Evolutionary conservation across 768 basidiomycete species (phyloP).

Genomic region (Suillus ampliporus): DNA sequence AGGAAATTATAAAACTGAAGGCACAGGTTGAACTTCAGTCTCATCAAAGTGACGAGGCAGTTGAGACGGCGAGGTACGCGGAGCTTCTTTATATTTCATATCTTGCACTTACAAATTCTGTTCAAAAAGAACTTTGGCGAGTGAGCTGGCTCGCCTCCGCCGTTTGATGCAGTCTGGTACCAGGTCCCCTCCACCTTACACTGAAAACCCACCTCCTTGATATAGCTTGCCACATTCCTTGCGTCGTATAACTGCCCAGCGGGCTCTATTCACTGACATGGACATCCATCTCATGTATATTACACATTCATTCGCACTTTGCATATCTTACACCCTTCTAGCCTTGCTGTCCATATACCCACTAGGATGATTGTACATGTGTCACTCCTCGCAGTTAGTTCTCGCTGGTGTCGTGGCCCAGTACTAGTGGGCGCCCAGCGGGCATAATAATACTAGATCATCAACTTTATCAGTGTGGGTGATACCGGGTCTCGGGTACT

Average conservation of each 20-base stretch:
- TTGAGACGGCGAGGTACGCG: conserved; percentile 66
- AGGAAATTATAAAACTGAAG: conserved; percentile 60
- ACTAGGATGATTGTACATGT: conserved; percentile 20
- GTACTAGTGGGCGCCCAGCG: background rate
- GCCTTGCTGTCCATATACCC: conserved; percentile 32
- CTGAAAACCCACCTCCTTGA: conserved; percentile 10
- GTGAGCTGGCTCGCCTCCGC: conserved; percentile 70
- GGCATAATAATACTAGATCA: background rate
- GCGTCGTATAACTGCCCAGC: background rate
- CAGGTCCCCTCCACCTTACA: conserved; percentile 31
- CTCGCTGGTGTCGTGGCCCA: background rate
- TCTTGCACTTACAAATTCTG: background rate
- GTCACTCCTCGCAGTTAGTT: background rate
- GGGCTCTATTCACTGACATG: conserved; percentile 17
- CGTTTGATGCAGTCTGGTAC: conserved; percentile 72
- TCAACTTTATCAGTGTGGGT: background rate
- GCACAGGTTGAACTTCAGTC: conserved; percentile 57
- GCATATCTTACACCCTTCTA: conserved; percentile 20
- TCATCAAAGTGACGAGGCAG: conserved; percentile 60
- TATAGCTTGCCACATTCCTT: conserved; percentile 1
- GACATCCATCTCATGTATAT: conserved; percentile 39
- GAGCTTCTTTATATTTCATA: background rate
- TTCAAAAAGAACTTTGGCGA: conserved; percentile 54
- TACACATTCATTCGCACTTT: conserved; percentile 33
- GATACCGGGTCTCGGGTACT: background rate